These are phyloP conservation scores for Fusarium sp. DNA, from an alignment of 2,329 filamentous ascomycete genomes.

Conservation along the genomic window DNA sequence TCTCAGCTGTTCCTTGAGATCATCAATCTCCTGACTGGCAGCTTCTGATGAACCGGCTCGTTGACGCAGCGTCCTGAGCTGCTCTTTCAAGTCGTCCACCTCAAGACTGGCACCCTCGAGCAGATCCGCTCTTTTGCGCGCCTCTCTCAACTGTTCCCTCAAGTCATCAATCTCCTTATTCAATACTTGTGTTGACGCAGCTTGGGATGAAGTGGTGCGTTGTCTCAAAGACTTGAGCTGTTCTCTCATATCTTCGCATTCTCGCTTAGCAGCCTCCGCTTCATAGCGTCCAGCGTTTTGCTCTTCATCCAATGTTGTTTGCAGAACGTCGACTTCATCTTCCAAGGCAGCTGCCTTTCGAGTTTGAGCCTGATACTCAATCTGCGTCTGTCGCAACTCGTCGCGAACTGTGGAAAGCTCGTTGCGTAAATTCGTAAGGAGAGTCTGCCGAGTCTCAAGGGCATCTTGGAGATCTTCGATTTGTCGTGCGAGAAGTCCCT, in stretches of 20 bases:
- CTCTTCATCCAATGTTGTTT: constrained; percentile 54
- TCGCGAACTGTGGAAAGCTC: constrained; percentile 76
- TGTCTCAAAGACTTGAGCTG: constrained; percentile 47
- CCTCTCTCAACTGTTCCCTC: constrained; percentile 45
- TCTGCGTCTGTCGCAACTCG: constrained; percentile 75
- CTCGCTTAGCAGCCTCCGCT: constrained; percentile 54
- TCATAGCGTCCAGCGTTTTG: constrained; percentile 55
- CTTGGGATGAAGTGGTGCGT: constrained; percentile 34
- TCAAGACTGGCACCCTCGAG: constrained; percentile 47
- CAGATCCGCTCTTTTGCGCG: constrained; percentile 34
- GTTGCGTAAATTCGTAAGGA: constrained; percentile 72
- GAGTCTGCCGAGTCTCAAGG: constrained; percentile 73
- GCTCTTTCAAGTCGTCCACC: constrained; percentile 42
- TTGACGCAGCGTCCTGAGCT: constrained; percentile 44
- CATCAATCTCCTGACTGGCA: constrained; percentile 56
- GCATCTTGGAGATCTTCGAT: constrained; percentile 80
- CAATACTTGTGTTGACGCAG: constrained; percentile 40
- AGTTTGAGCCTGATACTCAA: constrained; percentile 70
- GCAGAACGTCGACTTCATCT: constrained; percentile 81
- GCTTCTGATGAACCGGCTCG: constrained; percentile 25
- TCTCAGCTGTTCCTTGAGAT: constrained; percentile 23
- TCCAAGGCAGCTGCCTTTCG: constrained; percentile 77
- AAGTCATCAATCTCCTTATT: constrained; percentile 47
- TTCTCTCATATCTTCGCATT: constrained; percentile 50
- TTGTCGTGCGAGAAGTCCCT: constrained; percentile 76